Percentiles rank a stretch among this genome's conserved stretches.
These are phyloP conservation scores for Juglanconis sp. DNA, from an alignment of 2,329 filamentous ascomycete species.

Conservation along the genomic window DNA sequence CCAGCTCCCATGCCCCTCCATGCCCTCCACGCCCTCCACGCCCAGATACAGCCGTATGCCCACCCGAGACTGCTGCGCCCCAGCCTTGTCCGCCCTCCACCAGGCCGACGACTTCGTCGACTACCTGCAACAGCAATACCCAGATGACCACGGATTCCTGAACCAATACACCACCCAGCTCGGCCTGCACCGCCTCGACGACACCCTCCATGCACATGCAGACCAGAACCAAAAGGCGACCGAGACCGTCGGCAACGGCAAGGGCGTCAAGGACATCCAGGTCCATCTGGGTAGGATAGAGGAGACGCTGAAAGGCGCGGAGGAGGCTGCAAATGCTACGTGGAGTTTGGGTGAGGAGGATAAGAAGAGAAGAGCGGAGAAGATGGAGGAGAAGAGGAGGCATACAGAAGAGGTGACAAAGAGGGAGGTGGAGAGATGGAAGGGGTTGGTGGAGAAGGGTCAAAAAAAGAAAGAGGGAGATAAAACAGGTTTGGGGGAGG, in stretches of 20 bases:
- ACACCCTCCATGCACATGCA: not conserved
- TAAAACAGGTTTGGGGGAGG: not conserved
- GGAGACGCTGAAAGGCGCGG: not conserved
- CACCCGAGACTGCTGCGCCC: not conserved
- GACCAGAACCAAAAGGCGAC: not conserved
- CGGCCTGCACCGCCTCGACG: not conserved
- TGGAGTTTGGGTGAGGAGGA: not conserved
- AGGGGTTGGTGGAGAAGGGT: not conserved
- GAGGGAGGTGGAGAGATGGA: conserved; percentile 3
- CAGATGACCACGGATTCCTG: not conserved
- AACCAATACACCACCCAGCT: not conserved
- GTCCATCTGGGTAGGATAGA: not conserved
- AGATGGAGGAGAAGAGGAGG: not conserved
- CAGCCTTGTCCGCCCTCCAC: not conserved
- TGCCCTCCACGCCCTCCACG: too few species aligned
- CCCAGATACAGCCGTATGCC: not conserved
- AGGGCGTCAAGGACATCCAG: not conserved
- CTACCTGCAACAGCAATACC: not conserved
- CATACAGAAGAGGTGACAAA: not conserved
- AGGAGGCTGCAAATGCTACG: not conserved
- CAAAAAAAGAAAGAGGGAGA: not conserved
- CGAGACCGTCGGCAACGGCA: not conserved
- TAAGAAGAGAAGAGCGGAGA: not conserved
- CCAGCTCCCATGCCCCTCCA: not conserved
- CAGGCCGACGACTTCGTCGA: not conserved